Evolutionary conservation across 1,139 yeast species (phyloP).

Genomic region (Candida anutae): DNA sequence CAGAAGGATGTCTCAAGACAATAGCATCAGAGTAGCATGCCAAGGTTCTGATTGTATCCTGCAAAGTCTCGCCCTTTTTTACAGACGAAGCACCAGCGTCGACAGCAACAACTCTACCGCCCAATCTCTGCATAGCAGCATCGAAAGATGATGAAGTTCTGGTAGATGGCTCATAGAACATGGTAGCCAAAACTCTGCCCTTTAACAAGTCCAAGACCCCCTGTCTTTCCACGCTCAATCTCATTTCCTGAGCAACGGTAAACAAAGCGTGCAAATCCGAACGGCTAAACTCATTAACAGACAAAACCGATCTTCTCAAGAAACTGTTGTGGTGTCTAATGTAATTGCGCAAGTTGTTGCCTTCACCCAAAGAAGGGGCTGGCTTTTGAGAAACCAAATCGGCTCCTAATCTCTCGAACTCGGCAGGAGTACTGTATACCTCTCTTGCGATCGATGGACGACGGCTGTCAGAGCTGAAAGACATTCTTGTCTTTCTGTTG

Average conservation of each 20-base stretch:
- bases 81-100: slow-evolving; percentile 83
- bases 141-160: slow-evolving; percentile 95
- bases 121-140: slow-evolving; percentile 99
- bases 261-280: slow-evolving; percentile 86
- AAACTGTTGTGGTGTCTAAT: slow-evolving; percentile 82
- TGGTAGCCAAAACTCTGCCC: slow-evolving; percentile 88
- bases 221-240: slow-evolving; percentile 92
- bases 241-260: slow-evolving; percentile 96
- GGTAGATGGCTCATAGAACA: slow-evolving; percentile 98
- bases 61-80: slow-evolving; percentile 96
- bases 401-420: slow-evolving; percentile 54
- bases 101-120: slow-evolving; percentile 92
- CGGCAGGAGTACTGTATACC: not conserved
- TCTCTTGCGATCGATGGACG: slow-evolving; percentile 38
- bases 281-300: slow-evolving; percentile 82
- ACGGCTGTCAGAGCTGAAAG: slow-evolving; percentile 35
- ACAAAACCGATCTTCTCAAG: slow-evolving; percentile 77
- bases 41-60: slow-evolving; percentile 90
- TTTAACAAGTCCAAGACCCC: slow-evolving; percentile 87
- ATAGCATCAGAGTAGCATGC: slow-evolving; percentile 96
- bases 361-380: slow-evolving; percentile 57
- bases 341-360: slow-evolving; percentile 66
- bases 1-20: slow-evolving; percentile 93
- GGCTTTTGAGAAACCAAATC: slow-evolving; percentile 73
- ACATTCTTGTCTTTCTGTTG: slow-evolving; percentile 38